Base-by-base conservation (phyloP, 495 filamentous ascomycete genomes). In the Aspergillus incahuasiensis region DNA sequence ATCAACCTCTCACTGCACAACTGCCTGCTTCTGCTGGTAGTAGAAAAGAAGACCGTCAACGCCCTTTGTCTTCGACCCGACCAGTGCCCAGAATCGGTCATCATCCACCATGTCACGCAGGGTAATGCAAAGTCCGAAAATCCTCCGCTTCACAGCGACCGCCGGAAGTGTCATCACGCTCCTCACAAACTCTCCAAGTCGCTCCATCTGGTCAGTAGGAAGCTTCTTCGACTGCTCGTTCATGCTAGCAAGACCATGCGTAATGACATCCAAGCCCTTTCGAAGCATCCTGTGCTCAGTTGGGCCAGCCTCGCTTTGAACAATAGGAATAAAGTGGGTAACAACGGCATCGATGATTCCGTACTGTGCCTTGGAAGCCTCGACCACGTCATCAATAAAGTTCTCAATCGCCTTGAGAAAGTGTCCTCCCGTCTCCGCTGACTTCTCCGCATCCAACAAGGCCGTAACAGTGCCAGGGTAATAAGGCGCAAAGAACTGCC, bases 141-240 rank as follows among this genome's bases (percentile, higher is more conserved):
- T 87, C 55, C 89, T 86, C 70, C 88, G 86, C 20, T 92, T 74
- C 2, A 96, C 85, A 58, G 89, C 90, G 34, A 87, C 81, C 51
- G 92, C 86, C n/a, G 74, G 65, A 60, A 86, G 85, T 45, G 85
- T 81, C 15, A 97, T 74, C 53, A 83, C 86, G 35, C 74, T 67
- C 34, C 75, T 79, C 3, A 84, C 82, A 12, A 89, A 71, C 6
- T 63, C 65, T 9, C 86, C 83, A 16, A 85, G 54, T 2, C 73
- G 69, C 20, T 69, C 65, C 28, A 66, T 44, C 18, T 63, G 56
- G 32, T 48, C 45, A 13, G 58, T 52, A 0, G 64, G 52, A 8
- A 72, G 60, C 0, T 58, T 32, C 21, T 54, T 58, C 7, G 65
- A 50, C 12, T 61, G 58, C 15, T 63, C 63, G 39, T 62, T 63